Evolutionary conservation across 2,329 filamentous ascomycete species (phyloP), one percentile per base, ranked within the genome.

Genomic region (Cordyceps tenuipes): DNA sequence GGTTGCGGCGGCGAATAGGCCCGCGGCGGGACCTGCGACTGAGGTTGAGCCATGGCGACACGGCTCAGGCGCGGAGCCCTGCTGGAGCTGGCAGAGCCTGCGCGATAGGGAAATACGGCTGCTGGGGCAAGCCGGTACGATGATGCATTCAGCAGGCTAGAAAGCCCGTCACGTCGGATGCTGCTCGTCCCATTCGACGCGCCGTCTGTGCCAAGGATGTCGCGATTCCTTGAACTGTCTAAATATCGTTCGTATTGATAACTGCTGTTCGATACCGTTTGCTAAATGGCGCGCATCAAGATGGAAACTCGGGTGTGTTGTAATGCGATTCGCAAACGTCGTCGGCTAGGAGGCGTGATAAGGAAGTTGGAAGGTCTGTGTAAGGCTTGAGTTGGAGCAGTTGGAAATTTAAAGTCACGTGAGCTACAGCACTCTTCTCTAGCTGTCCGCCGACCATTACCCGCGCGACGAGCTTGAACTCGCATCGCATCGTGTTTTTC

Each of bases 1-100:
- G 80, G 80, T 61, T 83, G 85, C 34, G 82, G 80, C 65, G 84
- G 84, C 63, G 85, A 87, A 72, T 83, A 89, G 58, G 79, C 75
- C 65, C 80, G 79, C 60, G 80, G 78, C 56, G 80, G 75, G 65
- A 72, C 70, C 71, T 73, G 72, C n/a, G 77, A 74, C 64, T 84
- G 82, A 56, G 82, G 81, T 69, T 87, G 84, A 67, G 84, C 82
- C 84, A 87, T 83, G 64, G 64, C 64, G 57, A 36, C 31, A 36
- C 55, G 49, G 46, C 34, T 53, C 58, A 52, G 47, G 52, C 52
- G 41, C 52, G 39, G 23, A 53, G 36, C 59, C 46, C 31, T 39
- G 56, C 54, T 60, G 58, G 41, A 51, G 26, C 50, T 48, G n/a
- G 59, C 29, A 47, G 49, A 59, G 49, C 39, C 21, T 34, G 41